Conservation (phyloP, 2,329 filamentous ascomycete genomes). For the Conoideocrella luteorostrata region DNA sequence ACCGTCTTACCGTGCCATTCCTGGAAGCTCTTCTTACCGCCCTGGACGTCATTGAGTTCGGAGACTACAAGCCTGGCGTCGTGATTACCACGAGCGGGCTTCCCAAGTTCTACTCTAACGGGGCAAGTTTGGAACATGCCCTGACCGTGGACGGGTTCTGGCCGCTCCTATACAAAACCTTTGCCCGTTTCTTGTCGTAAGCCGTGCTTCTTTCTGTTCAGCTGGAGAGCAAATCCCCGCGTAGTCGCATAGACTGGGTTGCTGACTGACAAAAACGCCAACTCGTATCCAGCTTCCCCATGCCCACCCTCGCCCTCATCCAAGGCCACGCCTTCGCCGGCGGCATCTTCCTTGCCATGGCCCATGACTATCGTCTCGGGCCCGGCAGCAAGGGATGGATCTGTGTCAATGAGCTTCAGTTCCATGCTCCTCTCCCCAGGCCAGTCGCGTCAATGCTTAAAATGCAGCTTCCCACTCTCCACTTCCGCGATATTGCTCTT, state of each 20-base stretch:
- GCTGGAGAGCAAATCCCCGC: no score
- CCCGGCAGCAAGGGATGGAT: slow-evolving; percentile 62
- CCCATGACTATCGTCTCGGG: slow-evolving; percentile 78
- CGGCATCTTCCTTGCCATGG: slow-evolving; percentile 66
- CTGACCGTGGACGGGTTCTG: slow-evolving; percentile 54
- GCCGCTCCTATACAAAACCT: slow-evolving; percentile 56
- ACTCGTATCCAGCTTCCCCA: slow-evolving; percentile 55
- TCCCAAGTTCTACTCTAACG: slow-evolving; percentile 75
- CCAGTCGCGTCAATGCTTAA: slow-evolving; percentile 70
- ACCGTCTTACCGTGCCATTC: slow-evolving; percentile 64
- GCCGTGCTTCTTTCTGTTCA: no score
- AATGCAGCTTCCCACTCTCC: slow-evolving; percentile 51
- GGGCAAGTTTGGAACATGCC: slow-evolving; percentile 65
- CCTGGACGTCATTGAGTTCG: slow-evolving; percentile 67
- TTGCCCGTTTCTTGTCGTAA: slow-evolving; percentile 46
- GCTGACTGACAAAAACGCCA: no score
- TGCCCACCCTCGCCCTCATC: slow-evolving; percentile 72
- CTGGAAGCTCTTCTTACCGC: slow-evolving; percentile 61
- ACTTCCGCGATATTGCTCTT: slow-evolving; percentile 60
- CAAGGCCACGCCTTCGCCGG: slow-evolving; percentile 79
- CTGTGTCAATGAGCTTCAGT: slow-evolving; percentile 75
- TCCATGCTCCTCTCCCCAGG: slow-evolving; percentile 66
- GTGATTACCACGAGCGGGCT: slow-evolving; percentile 71
- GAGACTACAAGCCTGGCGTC: slow-evolving; percentile 57
- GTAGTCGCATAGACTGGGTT: no score